phyloP scores from a whole-genome alignment of 306 rosid species.

The Gleditsia sinensis region DNA sequence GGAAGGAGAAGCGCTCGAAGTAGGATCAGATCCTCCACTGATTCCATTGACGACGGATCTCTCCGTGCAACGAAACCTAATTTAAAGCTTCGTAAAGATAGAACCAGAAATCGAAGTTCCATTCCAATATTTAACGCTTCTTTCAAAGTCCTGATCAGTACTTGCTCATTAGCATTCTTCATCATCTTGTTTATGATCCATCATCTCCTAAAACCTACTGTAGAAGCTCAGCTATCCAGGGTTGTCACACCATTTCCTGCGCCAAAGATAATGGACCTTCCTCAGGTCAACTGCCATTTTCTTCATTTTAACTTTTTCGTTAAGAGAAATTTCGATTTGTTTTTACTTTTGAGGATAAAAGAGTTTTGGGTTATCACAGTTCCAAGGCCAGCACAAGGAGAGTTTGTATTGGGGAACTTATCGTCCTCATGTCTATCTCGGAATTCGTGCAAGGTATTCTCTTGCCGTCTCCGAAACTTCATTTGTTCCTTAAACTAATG shows the following conservation, averaged over 20 bases:
- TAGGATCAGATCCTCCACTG: constrained; percentile 53
- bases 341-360: not conserved
- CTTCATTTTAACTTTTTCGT: not conserved
- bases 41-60: constrained; percentile 35
- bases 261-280: constrained; percentile 83
- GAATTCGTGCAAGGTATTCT: constrained; percentile 84
- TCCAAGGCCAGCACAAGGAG: constrained; percentile 94
- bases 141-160: constrained; percentile 53
- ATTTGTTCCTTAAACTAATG: not conserved
- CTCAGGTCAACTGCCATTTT: constrained; percentile 61
- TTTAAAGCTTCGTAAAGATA: constrained; percentile 43
- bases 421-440: constrained; percentile 90
- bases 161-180: constrained; percentile 58
- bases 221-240: constrained; percentile 48
- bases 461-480: constrained; percentile 1
- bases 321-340: not conserved
- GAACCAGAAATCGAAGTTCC: constrained; percentile 44
- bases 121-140: constrained; percentile 56
- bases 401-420: constrained; percentile 98
- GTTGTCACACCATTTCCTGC: constrained; percentile 83
- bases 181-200: constrained; percentile 52
- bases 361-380: constrained; percentile 49
- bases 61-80: constrained; percentile 32
- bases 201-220: constrained; percentile 37
- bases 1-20: constrained; percentile 58